Evolutionary conservation across 2,329 filamentous ascomycete species (phyloP).

Genomic region (Phoma herbarum): DNA sequence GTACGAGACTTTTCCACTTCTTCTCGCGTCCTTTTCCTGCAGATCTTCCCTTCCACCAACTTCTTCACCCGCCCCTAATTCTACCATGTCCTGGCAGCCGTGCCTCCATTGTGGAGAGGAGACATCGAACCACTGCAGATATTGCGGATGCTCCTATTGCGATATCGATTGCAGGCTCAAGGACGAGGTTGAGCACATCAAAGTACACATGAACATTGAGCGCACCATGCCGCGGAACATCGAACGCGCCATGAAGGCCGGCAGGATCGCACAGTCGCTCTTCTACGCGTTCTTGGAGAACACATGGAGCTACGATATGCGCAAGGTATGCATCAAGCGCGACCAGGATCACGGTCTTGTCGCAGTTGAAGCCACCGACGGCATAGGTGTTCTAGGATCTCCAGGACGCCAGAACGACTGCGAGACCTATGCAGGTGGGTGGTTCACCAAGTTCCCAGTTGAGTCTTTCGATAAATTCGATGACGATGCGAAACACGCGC

Average conservation of each 20-base stretch:
- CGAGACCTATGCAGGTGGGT: conserved; percentile 19
- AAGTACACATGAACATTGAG: conserved; percentile 7
- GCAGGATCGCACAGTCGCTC: conserved; percentile 22
- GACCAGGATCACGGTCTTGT: conserved; percentile 13
- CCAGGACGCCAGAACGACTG: conserved; percentile 18
- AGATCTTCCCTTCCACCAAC: not conserved
- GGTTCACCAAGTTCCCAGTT: conserved; percentile 25
- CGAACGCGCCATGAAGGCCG: conserved; percentile 21
- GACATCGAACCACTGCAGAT: conserved; percentile 15
- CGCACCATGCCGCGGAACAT: conserved; percentile 1
- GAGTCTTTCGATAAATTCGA: conserved; percentile 9
- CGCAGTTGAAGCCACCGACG: conserved; percentile 20
- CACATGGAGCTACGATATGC: conserved; percentile 31
- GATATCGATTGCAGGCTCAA: conserved; percentile 10
- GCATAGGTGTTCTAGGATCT: conserved; percentile 17
- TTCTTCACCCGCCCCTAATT: not conserved
- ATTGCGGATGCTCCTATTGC: conserved; percentile 23
- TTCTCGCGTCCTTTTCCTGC: not conserved
- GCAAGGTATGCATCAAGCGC: conserved; percentile 8
- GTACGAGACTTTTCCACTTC: not conserved
- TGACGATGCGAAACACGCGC: conserved; percentile 18
- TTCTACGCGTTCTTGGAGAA: conserved; percentile 26
- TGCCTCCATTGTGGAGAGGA: conserved; percentile 18
- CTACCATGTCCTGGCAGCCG: conserved; percentile 14
- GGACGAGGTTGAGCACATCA: conserved; percentile 18